These are phyloP conservation scores for Peronosclerospora sorghi DNA, from an alignment of 352 stramenopile species.

Conservation along the genomic window DNA sequence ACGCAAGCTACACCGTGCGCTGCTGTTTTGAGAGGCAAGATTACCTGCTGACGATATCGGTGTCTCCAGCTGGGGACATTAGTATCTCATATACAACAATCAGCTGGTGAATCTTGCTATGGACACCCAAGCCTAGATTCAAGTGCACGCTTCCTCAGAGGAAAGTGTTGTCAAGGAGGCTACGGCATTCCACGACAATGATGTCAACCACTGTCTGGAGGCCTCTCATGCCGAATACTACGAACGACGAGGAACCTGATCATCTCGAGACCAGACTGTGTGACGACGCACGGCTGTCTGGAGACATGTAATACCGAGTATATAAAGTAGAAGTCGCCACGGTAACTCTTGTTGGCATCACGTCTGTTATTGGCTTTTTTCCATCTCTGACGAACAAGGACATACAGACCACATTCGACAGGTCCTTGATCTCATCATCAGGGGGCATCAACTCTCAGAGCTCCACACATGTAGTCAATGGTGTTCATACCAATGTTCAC, in stretches of 20 bases:
- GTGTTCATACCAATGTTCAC: too few relatives aligned
- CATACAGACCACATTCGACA: too few relatives aligned
- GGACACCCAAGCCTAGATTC: not conserved
- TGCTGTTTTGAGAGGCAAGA: not conserved
- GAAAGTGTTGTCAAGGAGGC: not conserved
- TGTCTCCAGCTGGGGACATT: not conserved
- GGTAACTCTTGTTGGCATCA: too few relatives aligned
- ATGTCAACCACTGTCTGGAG: too few relatives aligned
- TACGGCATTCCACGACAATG: not conserved
- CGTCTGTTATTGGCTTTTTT: too few relatives aligned
- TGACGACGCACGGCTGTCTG: not conserved
- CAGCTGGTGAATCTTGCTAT: not conserved
- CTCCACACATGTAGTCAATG: too few relatives aligned
- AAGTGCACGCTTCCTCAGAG: not conserved
- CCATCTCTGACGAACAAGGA: too few relatives aligned
- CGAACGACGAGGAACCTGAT: not conserved
- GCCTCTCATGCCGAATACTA: not conserved
- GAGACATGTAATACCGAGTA: not conserved
- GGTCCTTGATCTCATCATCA: too few relatives aligned
- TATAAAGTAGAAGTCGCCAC: not conserved
- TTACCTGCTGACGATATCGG: too few relatives aligned
- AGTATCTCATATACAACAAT: not conserved
- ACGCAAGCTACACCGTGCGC: not conserved
- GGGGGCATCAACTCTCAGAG: too few relatives aligned
- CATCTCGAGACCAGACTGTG: not conserved